These are phyloP conservation scores for Fusarium pseudonygamai DNA, from an alignment of 2,329 filamentous ascomycete genomes.

Conservation along the genomic window DNA sequence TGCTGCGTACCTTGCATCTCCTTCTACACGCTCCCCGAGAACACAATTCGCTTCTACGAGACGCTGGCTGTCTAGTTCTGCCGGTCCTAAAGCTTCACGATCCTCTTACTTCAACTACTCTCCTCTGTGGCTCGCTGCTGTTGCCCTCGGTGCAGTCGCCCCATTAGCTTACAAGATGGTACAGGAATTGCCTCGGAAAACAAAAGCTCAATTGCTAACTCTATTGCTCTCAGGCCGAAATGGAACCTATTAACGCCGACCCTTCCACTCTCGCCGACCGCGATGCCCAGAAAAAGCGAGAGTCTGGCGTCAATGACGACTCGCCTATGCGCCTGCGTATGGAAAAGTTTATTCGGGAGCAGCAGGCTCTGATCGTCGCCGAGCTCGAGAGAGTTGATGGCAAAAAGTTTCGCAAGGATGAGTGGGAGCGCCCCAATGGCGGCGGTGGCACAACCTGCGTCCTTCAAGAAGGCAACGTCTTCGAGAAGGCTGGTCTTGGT, in stretches of 20 bases:
- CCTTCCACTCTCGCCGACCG: conserved; percentile 81
- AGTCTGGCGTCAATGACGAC: conserved; percentile 70
- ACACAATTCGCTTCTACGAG: conserved; percentile 43
- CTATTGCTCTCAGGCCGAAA: conserved; percentile 49
- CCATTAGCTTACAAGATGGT: conserved; percentile 69
- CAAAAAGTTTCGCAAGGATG: conserved; percentile 81
- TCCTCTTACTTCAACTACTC: conserved; percentile 29
- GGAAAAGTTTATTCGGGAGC: conserved; percentile 94
- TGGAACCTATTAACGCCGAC: conserved; percentile 63
- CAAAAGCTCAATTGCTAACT: conserved; percentile 24
- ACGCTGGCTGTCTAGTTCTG: conserved; percentile 42
- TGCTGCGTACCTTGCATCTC: conserved; percentile 43
- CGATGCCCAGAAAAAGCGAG: conserved; percentile 82
- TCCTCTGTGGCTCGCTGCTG: conserved; percentile 48
- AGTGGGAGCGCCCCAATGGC: conserved; percentile 87
- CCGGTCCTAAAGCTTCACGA: conserved; percentile 31
- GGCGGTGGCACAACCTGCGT: conserved; percentile 96
- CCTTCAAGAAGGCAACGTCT: conserved; percentile 93
- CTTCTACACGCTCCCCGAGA: conserved; percentile 34
- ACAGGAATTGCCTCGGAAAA: conserved; percentile 31
- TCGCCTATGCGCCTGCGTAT: conserved; percentile 98
- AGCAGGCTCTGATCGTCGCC: conserved; percentile 87
- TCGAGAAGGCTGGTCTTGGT: conserved; percentile 97
- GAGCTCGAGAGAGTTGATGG: conserved; percentile 88
- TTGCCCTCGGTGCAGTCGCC: conserved; percentile 61